phyloP scores from a whole-genome alignment of 192 early-diverging fungal genomes.

The Rhizophagus clarus region DNA sequence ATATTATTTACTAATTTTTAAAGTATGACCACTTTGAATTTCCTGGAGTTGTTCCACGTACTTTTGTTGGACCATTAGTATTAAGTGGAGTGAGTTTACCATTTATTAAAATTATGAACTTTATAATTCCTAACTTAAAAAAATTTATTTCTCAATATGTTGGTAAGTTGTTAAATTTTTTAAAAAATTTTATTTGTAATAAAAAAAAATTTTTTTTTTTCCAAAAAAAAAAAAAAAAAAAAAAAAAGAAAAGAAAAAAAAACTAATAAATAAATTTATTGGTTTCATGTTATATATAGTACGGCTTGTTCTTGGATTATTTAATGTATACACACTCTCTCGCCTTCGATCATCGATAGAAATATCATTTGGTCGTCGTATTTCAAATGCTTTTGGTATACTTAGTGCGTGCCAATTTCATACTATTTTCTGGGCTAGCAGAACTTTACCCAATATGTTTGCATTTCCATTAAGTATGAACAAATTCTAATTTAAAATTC shows the following conservation, averaged over 20 bases:
- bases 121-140: slow-evolving; percentile 31
- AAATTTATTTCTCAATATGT: slow-evolving; percentile 43
- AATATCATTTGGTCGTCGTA: slow-evolving; percentile 58
- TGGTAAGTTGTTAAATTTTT: slow-evolving; percentile 35
- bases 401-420: slow-evolving; percentile 81
- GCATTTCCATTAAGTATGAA: slow-evolving; percentile 65
- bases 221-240: too few species aligned
- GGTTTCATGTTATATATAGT: slow-evolving; percentile 23
- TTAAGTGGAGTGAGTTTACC: slow-evolving; percentile 56
- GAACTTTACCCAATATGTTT: slow-evolving; percentile 87
- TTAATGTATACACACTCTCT: slow-evolving; percentile 51
- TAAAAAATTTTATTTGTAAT: too few species aligned
- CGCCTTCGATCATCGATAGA: slow-evolving; percentile 54
- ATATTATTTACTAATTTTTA: neutral
- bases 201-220: neutral
- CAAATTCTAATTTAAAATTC: neutral
- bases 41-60: slow-evolving; percentile 94
- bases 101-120: slow-evolving; percentile 38
- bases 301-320: slow-evolving; percentile 54
- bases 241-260: neutral
- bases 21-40: slow-evolving; percentile 87
- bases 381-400: slow-evolving; percentile 52
- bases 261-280: neutral
- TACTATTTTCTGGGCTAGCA: slow-evolving; percentile 83
- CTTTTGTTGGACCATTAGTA: slow-evolving; percentile 84